Evolutionary conservation across 345 rosid genomes (phyloP).

Genomic region (Eucalyptus victrix): DNA sequence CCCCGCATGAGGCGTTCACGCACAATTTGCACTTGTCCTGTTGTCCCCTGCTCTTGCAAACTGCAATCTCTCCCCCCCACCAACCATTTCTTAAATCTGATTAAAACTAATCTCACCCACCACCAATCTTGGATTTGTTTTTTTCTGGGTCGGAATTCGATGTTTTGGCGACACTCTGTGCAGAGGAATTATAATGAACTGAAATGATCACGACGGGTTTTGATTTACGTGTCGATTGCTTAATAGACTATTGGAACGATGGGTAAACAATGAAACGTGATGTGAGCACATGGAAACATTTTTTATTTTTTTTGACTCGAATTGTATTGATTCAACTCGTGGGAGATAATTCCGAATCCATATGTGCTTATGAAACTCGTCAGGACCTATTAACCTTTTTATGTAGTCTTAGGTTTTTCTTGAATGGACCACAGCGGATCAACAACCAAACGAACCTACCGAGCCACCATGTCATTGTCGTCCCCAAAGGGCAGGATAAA

Average conservation of each 20-base stretch:
- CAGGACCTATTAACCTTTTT: background rate
- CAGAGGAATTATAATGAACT: background rate
- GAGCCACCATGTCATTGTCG: background rate
- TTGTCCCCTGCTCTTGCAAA: background rate
- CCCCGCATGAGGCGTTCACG: background rate
- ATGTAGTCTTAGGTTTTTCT: background rate
- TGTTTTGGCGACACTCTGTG: background rate
- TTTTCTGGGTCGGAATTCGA: background rate
- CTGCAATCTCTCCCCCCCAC: background rate
- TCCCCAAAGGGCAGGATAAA: background rate
- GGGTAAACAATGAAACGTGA: background rate
- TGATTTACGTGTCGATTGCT: fast-evolving
- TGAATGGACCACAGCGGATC: background rate
- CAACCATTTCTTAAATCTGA: background rate
- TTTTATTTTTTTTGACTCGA: background rate
- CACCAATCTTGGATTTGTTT: background rate
- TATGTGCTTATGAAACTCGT: background rate
- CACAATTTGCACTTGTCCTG: background rate
- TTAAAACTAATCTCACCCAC: background rate
- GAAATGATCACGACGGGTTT: background rate
- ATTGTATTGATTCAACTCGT: background rate
- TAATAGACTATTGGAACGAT: background rate
- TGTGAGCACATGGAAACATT: background rate
- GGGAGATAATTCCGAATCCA: background rate
- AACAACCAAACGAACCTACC: background rate